A percentile compares a stretch with the other conserved stretches of the same genome.
Conservation (phyloP, 148 eudicot species). For the Pharnaceum exiguum region DNA sequence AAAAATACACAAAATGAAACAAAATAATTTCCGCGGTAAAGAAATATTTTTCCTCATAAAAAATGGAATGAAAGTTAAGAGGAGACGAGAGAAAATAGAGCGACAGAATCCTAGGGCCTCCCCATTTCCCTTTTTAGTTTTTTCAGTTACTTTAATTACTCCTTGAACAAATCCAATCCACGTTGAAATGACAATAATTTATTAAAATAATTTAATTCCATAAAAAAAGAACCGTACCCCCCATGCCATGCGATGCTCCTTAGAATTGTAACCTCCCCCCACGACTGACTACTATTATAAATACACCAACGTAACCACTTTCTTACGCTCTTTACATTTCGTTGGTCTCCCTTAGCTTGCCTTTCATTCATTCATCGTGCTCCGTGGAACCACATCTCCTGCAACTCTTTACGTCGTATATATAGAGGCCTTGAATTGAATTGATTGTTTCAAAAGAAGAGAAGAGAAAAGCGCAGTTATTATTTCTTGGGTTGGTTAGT, state of each 20-base stretch:
- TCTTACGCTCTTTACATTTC: neutral
- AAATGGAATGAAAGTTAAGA: neutral
- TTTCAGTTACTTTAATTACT: conserved; percentile 12
- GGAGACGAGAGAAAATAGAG: conserved; percentile 12
- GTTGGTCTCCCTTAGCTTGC: conserved; percentile 11
- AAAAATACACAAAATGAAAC: neutral
- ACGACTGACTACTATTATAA: conserved; percentile 19
- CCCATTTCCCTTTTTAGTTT: conserved; percentile 15
- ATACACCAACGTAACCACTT: conserved; percentile 6
- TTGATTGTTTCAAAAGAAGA: too few species aligned
- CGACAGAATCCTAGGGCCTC: conserved; percentile 13
- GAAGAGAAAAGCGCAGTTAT: too few species aligned
- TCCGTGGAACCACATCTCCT: conserved; percentile 10
- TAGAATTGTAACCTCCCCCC: neutral
- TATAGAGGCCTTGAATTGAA: too few species aligned
- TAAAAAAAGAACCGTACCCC: conserved; percentile 3
- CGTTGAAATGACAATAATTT: neutral
- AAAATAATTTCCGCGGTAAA: conserved; percentile 8
- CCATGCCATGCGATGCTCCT: too few species aligned
- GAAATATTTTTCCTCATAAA: neutral
- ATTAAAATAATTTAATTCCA: neutral
- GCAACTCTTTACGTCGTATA: too few species aligned
- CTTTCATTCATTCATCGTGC: conserved; percentile 8
- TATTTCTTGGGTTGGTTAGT: neutral
- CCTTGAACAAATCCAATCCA: conserved; percentile 1